phyloP scores from a whole-genome alignment of 2,329 filamentous ascomycete species.

The Cladosporium sp. region DNA sequence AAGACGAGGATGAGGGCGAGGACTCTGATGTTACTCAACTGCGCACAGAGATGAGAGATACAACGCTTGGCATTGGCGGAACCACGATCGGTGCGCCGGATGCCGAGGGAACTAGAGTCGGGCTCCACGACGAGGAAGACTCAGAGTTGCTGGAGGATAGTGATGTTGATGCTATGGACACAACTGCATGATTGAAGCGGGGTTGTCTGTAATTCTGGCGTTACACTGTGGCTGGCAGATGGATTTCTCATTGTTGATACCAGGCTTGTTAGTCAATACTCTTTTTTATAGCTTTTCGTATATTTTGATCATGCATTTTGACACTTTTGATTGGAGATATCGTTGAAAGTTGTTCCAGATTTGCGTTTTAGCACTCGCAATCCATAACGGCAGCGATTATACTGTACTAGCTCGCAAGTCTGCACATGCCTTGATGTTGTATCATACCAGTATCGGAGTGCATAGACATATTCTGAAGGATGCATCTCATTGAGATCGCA shows the following conservation, averaged over 20 bases:
- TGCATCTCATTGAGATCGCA: too few relatives aligned
- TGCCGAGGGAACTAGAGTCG: conserved; percentile 33
- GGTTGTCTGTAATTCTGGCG: background rate
- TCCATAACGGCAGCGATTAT: too few relatives aligned
- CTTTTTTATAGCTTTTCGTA: background rate
- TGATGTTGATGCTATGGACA: conserved; percentile 16
- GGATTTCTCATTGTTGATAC: background rate
- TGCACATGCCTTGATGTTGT: too few relatives aligned
- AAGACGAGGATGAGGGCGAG: conserved; percentile 21
- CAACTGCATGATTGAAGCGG: background rate
- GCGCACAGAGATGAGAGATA: conserved; percentile 25
- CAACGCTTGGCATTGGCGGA: conserved; percentile 22
- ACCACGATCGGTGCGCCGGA: conserved; percentile 30
- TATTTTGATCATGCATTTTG: background rate
- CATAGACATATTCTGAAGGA: too few relatives aligned
- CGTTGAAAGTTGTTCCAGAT: too few relatives aligned
- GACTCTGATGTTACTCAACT: conserved; percentile 17
- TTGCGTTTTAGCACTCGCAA: too few relatives aligned
- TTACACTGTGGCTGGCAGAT: background rate
- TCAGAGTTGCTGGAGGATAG: conserved; percentile 22
- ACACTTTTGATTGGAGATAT: too few relatives aligned
- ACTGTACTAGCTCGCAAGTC: too few relatives aligned
- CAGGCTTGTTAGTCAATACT: background rate
- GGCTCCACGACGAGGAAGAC: conserved; percentile 23
- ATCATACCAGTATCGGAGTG: too few relatives aligned